Evolutionary conservation across 345 rosid genomes (phyloP).

Genomic region (Passiflora organensis): DNA sequence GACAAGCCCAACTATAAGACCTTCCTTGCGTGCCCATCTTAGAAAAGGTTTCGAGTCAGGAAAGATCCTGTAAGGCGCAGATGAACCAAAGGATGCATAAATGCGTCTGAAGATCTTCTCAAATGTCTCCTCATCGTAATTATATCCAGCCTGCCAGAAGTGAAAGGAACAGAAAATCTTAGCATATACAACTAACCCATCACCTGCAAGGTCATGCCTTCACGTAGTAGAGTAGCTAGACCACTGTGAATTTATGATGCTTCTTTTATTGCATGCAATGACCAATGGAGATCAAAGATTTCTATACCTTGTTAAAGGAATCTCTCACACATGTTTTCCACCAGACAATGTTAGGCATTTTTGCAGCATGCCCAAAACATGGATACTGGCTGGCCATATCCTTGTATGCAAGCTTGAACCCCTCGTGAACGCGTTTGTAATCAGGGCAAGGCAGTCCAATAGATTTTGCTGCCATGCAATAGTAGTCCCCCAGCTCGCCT

Average conservation of each 20-base stretch:
- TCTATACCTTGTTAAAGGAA: constrained; percentile 64
- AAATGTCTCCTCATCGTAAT: constrained; percentile 84
- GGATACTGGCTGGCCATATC: constrained; percentile 88
- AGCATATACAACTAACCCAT: no score
- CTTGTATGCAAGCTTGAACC: constrained; percentile 82
- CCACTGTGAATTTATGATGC: no score
- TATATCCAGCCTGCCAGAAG: constrained; percentile 80
- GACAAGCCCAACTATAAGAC: constrained; percentile 67
- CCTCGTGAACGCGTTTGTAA: constrained; percentile 82
- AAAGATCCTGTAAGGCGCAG: constrained; percentile 81
- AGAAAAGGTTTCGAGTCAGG: constrained; percentile 77
- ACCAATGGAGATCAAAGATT: no score
- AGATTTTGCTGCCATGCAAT: constrained; percentile 98
- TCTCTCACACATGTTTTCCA: constrained; percentile 88
- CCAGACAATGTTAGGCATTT: constrained; percentile 88
- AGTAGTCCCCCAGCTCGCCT: constrained; percentile 98
- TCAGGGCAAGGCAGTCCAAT: constrained; percentile 91
- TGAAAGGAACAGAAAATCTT: background rate
- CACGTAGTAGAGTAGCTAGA: no score
- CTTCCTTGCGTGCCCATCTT: constrained; percentile 72
- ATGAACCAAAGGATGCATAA: constrained; percentile 87
- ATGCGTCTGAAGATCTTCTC: constrained; percentile 81
- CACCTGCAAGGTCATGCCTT: no score
- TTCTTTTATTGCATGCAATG: no score
- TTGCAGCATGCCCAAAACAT: constrained; percentile 77